Evolutionary conservation across 2,329 filamentous ascomycete genomes (phyloP), one percentile per base, ranked within the genome.

Genomic region (Trichothecium roseum): DNA sequence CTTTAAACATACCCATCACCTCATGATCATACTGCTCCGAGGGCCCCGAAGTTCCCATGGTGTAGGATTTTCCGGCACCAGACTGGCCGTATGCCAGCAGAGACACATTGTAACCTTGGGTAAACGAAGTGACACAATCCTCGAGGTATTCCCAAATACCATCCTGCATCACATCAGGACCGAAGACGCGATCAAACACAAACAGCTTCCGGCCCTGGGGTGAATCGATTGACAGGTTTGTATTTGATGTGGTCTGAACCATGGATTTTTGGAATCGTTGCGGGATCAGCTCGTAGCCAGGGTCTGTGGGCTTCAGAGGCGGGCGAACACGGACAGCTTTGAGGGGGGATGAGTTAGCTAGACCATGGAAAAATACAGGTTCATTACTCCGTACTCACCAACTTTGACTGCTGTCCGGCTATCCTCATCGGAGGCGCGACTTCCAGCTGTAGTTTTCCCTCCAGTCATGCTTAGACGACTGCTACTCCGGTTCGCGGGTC

Each of bases 91-190:
- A 98, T 32, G 91, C 91, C 49, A 98, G 67, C 34, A 98, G 77
- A 4, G 91, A 98, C 39, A 98, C 91, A 74, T 98, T 98, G 72
- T 96, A 98, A 37, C 91, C 91, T 54, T 95, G 86, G 2, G 91
- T 67, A 49, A 98, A 98, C 3, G 88, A 84, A 48, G 71, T 77
- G 46, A 96, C 83, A 48, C 87, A 93, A 47, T 98, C 91, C 42
- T 77, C 77, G 33, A 98, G 68, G 51, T 98, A 98, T 32, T 94
- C 84, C 84, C 89, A 98, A 32, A 98, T 65, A 32, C 88, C 89
- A 45, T 91, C 83, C 56, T 98, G 91, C 40, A 75, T 72, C 7
- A 87, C 71, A 3, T 91, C 81, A 48, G 88, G 78, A 22, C 78
- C 73, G 53, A 98, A 98, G 5, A 98, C 88, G 42, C 87, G 81